These are phyloP conservation scores for Phytopythium sindhum DNA, from an alignment of 352 stramenopile species.

Conservation along the genomic window DNA sequence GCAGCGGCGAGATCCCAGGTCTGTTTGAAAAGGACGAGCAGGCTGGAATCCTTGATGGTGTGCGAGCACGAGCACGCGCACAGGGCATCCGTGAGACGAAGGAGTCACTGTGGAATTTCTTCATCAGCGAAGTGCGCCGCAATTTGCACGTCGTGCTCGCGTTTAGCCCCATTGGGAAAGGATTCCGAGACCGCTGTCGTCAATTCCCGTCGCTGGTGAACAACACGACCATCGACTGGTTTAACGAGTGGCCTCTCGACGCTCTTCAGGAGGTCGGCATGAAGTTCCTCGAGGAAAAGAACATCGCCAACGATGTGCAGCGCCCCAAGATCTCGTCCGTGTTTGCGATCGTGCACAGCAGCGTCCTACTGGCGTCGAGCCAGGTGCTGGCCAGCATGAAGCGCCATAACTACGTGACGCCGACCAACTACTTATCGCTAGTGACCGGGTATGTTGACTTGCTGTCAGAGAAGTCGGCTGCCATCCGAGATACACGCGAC, in stretches of 20 bases:
- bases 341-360: constrained; percentile 89
- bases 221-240: constrained; percentile 94
- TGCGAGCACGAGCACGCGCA: constrained; percentile 59
- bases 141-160: constrained; percentile 93
- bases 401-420: constrained; percentile 93
- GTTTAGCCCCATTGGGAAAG: constrained; percentile 91
- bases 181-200: constrained; percentile 77
- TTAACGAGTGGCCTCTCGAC: constrained; percentile 91
- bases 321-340: constrained; percentile 82
- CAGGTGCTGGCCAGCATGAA: constrained; percentile 89
- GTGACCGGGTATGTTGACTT: constrained; percentile 90
- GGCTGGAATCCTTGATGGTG: constrained; percentile 75
- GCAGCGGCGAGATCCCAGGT: constrained; percentile 89
- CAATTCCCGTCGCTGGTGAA: constrained; percentile 94
- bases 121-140: constrained; percentile 87
- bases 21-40: constrained; percentile 93
- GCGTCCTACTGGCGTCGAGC: constrained; percentile 74
- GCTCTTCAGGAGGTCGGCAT: constrained; percentile 91
- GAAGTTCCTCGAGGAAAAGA: constrained; percentile 91
- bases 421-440: constrained; percentile 92
- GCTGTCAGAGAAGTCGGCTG: constrained; percentile 66
- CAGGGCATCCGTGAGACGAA: constrained; percentile 87
- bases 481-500: constrained; percentile 72
- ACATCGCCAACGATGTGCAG: constrained; percentile 64
- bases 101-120: constrained; percentile 90